A percentile compares a stretch with the other conserved stretches of the same genome.
phyloP scores from a whole-genome alignment of 2,329 filamentous ascomycete species.

The Aspergillus alliaceus region DNA sequence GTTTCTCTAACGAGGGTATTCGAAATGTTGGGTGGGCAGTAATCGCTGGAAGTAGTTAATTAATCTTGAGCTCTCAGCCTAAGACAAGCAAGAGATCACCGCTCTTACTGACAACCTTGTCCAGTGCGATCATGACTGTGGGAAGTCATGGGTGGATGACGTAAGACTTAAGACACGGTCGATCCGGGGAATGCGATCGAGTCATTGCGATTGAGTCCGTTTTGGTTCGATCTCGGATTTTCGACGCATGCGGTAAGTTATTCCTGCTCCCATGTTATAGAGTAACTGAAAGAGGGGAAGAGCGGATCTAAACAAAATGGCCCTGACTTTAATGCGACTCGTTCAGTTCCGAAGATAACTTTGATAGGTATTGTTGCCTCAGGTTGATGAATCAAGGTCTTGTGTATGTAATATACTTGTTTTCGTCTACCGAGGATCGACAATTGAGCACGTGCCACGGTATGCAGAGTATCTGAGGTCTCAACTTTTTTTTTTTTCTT shows the following conservation, averaged over 20 bases:
- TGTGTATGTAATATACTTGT: not conserved
- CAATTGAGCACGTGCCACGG: not conserved
- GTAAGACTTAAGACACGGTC: constrained; percentile 31
- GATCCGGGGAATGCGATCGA: constrained; percentile 27
- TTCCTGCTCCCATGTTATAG: no score
- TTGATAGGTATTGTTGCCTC: not conserved
- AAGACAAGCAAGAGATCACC: constrained; percentile 1
- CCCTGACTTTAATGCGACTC: no score
- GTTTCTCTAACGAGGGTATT: not conserved
- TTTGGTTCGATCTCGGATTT: not conserved
- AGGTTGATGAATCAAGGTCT: not conserved
- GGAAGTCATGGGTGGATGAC: constrained; percentile 29
- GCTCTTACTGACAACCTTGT: constrained; percentile 1
- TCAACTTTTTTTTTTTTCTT: no score
- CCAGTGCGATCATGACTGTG: constrained; percentile 6
- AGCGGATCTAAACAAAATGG: no score
- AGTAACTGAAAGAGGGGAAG: no score
- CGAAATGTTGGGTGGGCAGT: not conserved
- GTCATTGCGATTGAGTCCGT: not conserved
- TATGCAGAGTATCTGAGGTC: not conserved
- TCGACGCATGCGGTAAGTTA: not conserved
- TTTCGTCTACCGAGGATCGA: not conserved
- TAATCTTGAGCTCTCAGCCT: not conserved
- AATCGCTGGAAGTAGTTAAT: not conserved
- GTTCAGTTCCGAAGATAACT: no score